Conservation (phyloP, 73 alveolate genomes). For the Paramecium octaurelia region DNA sequence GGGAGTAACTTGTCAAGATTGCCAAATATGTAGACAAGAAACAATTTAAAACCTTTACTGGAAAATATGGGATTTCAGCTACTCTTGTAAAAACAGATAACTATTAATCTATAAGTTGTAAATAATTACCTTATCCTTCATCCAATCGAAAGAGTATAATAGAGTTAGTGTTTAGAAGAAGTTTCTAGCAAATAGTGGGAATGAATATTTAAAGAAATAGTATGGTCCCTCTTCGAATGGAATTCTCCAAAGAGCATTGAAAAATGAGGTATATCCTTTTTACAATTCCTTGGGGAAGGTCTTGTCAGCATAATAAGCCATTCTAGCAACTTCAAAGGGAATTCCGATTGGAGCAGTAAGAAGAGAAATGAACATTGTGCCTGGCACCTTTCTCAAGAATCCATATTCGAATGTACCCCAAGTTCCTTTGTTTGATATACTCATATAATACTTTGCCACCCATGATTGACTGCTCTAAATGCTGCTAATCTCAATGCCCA, state of each 20-base stretch:
- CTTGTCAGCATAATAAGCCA: slow-evolving; percentile 84
- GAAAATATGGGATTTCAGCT: slow-evolving; percentile 61
- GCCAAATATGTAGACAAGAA: slow-evolving; percentile 60
- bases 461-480: slow-evolving; percentile 50
- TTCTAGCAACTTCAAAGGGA: slow-evolving; percentile 75
- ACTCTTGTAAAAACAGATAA: neutral
- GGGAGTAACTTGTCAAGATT: slow-evolving; percentile 64
- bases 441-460: slow-evolving; percentile 42
- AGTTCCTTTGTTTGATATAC: neutral
- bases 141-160: slow-evolving; percentile 64
- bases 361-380: slow-evolving; percentile 39
- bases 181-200: slow-evolving; percentile 67
- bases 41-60: slow-evolving; percentile 61
- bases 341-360: slow-evolving; percentile 60
- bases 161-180: slow-evolving; percentile 68
- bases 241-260: slow-evolving; percentile 74
- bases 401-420: slow-evolving; percentile 52
- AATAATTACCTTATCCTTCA: slow-evolving; percentile 72
- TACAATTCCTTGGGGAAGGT: slow-evolving; percentile 80
- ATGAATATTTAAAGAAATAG: slow-evolving; percentile 70
- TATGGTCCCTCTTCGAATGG: slow-evolving; percentile 86
- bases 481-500: slow-evolving; percentile 55
- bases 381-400: slow-evolving; percentile 49
- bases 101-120: too few relatives aligned
- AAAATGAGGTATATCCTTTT: slow-evolving; percentile 72